Evolutionary conservation across 805 yeast species (phyloP), one percentile per base, ranked within the genome.

Genomic region (Suhomyces prunicola): DNA sequence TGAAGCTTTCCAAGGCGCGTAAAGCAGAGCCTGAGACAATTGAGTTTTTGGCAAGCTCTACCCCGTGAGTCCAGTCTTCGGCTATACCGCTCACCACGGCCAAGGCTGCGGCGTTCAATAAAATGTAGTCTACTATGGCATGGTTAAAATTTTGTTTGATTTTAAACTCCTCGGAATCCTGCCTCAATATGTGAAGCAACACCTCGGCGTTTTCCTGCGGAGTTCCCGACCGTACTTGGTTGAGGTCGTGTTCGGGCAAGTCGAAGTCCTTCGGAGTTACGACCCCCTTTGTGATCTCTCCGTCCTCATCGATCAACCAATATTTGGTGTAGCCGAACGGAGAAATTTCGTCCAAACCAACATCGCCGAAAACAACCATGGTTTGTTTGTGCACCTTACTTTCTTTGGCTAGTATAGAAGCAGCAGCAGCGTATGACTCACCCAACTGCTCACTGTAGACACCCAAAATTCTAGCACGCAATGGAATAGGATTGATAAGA

Each of bases 311-410:
- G 1, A 87, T 81, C 50, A 79, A 74, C 99, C 99, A 94, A 55
- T 86, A 83, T 52, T 82, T 82, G 2, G 97, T 87, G 51, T 74
- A 70, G 0, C 97, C 98, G 29, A 86, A 82, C 2, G 97, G 97
- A 1, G 97, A 87, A 35, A 94, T 88, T 72, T 94, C 99, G 66
- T 94, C 99, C 29, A 94, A 74, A 0, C 97, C 97, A 47, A 88
- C 83, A 50, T 85, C 85, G 10, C 99, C 99, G 84, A 88, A 93
- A 17, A 94, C 99, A 19, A 94, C 88, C 83, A 92, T 82, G 0
- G 96, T 88, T 73, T 71, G 66, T 66, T 46, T 73, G 69, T 73
- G 78, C 55, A 76, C 74, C 7, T 76, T 74, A 22, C 74, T 73
- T 35, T 72, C 69, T 46, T 67, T 65, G 55, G 88, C 88, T 54